Conservation (phyloP, 805 yeast genomes). For the Metschnikowia dekortorum region DNA sequence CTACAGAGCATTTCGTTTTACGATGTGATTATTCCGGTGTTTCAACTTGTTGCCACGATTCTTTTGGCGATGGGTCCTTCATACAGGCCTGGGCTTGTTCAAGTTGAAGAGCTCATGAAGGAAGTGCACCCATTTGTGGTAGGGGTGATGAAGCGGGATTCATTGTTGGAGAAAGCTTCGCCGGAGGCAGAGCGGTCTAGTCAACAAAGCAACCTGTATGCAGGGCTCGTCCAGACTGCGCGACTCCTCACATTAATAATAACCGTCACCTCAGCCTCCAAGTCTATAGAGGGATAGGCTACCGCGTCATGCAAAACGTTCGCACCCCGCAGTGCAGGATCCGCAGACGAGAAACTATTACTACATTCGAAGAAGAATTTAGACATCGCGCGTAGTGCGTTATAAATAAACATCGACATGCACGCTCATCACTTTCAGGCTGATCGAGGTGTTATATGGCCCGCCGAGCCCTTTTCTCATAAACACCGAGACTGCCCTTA, state of each 20-base stretch:
- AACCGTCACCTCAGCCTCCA: slow-evolving; percentile 8
- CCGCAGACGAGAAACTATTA: neutral
- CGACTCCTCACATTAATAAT: slow-evolving; percentile 12
- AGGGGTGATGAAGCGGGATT: slow-evolving; percentile 61
- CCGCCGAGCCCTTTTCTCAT: neutral
- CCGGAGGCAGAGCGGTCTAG: slow-evolving; percentile 10
- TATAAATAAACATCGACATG: neutral
- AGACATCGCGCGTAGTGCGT: neutral
- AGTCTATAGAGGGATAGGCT: slow-evolving; percentile 6
- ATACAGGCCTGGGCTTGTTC: slow-evolving; percentile 53
- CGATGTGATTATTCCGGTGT: slow-evolving; percentile 67
- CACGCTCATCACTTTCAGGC: neutral
- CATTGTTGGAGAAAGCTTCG: slow-evolving; percentile 25
- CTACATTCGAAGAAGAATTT: neutral
- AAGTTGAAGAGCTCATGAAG: slow-evolving; percentile 47
- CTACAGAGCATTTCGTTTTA: slow-evolving; percentile 45
- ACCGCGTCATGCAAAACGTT: neutral
- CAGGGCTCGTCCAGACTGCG: slow-evolving; percentile 49
- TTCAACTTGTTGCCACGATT: slow-evolving; percentile 66
- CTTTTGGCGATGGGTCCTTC: slow-evolving; percentile 74
- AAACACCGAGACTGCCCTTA: neutral
- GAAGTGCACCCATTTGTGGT: slow-evolving; percentile 53
- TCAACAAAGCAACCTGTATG: slow-evolving; percentile 25
- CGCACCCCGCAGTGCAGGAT: slow-evolving; percentile 2
- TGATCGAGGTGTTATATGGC: neutral